Evolutionary conservation across 2,329 filamentous ascomycete genomes (phyloP).

Genomic region (Penicillium sp.): DNA sequence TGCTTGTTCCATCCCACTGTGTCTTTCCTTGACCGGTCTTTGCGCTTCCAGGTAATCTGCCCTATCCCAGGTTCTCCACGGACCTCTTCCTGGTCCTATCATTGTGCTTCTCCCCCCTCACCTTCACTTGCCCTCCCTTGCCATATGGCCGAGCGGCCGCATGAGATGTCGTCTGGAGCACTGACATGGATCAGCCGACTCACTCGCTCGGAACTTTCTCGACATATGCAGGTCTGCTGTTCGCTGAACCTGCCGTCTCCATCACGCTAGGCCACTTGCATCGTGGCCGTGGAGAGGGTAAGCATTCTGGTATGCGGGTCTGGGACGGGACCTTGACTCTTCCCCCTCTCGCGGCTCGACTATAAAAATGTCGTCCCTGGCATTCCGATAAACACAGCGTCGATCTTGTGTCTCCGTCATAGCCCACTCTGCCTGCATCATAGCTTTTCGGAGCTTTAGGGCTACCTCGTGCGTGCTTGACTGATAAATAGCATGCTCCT

Average conservation of each 20-base stretch:
- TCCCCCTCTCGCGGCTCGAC: slow-evolving; percentile 15
- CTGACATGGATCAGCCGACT: slow-evolving; percentile 21
- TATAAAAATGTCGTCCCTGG: slow-evolving; percentile 27
- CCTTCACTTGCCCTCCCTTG: slow-evolving; percentile 8
- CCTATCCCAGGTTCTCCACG: background rate
- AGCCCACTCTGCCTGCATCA: slow-evolving; percentile 4
- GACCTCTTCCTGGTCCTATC: slow-evolving; percentile 1
- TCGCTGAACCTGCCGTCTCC: slow-evolving; percentile 7
- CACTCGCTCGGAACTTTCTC: slow-evolving; percentile 11
- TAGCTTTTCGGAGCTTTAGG: slow-evolving; percentile 3
- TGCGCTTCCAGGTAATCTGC: slow-evolving; percentile 1
- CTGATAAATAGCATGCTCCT: slow-evolving; percentile 15
- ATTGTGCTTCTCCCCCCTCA: slow-evolving; percentile 5
- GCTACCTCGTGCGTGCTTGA: slow-evolving; percentile 3
- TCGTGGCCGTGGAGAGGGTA: slow-evolving; percentile 10
- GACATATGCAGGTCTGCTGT: slow-evolving; percentile 19
- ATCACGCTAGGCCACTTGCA: slow-evolving; percentile 11
- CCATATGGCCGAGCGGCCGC: slow-evolving; percentile 14
- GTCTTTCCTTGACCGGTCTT: slow-evolving; percentile 9
- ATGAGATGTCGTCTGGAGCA: slow-evolving; percentile 8
- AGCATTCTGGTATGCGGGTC: slow-evolving; percentile 22
- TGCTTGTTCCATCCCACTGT: slow-evolving; percentile 20
- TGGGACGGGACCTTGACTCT: slow-evolving; percentile 6
- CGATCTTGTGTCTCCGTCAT: slow-evolving; percentile 15
- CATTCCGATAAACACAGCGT: slow-evolving; percentile 29